Evolutionary conservation across 164 flowering plant species (phyloP).

Genomic region (Saururus chinensis): DNA sequence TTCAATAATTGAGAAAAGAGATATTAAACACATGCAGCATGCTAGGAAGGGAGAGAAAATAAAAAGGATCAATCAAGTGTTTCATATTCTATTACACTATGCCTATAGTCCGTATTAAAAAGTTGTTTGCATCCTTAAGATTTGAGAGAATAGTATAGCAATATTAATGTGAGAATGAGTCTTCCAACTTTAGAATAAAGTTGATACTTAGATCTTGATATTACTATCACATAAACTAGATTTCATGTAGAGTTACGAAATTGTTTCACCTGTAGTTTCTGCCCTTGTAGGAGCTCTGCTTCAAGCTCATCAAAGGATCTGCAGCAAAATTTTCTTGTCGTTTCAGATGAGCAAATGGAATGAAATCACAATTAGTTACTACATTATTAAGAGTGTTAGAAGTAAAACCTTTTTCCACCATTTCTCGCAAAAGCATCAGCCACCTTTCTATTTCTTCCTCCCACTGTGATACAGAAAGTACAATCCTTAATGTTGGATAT

Average conservation of each 20-base stretch:
- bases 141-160: no score
- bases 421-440: conserved; percentile 89
- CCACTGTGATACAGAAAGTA: conserved; percentile 42
- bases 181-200: not conserved
- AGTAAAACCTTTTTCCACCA: conserved; percentile 71
- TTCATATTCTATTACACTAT: no score
- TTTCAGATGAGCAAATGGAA: not conserved
- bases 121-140: no score
- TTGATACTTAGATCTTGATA: not conserved
- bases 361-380: not conserved
- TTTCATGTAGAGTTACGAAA: not conserved
- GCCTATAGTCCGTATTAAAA: no score
- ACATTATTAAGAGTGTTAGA: not conserved
- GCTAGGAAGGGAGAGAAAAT: not conserved
- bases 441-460: conserved; percentile 95
- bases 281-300: conserved; percentile 92
- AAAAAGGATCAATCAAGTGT: not conserved
- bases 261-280: conserved; percentile 71
- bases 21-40: not conserved
- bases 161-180: not conserved
- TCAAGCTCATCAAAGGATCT: conserved; percentile 96
- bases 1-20: conserved; percentile 12
- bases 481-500: not conserved
- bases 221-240: not conserved
- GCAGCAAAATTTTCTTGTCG: conserved; percentile 6